Base-by-base conservation (phyloP, 1,284 basidiomycete species). In the Austroboletus niveus region DNA sequence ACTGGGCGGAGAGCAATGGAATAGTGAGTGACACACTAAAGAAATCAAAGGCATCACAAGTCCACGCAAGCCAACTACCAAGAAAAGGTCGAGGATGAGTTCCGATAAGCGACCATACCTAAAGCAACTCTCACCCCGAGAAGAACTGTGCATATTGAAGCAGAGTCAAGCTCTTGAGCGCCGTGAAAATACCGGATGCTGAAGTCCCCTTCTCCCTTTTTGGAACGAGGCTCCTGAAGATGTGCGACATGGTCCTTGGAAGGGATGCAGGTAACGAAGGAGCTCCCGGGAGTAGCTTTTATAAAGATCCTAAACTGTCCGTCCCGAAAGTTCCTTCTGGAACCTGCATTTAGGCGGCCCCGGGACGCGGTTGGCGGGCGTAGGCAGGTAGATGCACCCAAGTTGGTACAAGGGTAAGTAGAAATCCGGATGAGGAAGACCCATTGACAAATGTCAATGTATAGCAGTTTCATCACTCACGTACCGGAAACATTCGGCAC, bases 11-110 rank as follows among this genome's bases (percentile, higher is more conserved):
- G 4, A 94, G 79, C 34, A 73, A 69, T 2, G 75, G 71, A 17
- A 92, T 78, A 31, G 80, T 84, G 54, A 94, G 80, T 1, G 88
- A 85, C 8, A 93, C 91, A 34, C 84, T 83, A 75, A 94, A 94
- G 72, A 92, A 94, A 69, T 92, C 87, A 58, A 87, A 79, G 2
- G 87, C 84, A 61, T 90, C 89, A 68, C 85, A 88, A 11, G 82
- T 84, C 88, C 87, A 90, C 6, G 87, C 86, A 24, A 91, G 70
- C 84, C 84, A 89, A 34, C 87, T 88, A 40, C 39, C 3, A 60
- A 11, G 35, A 50, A 1, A 32, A 22, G 24, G 14, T 29, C 15
- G 43, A 34, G 14, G 17, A 40, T 54, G 17, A 53, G 36, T 44
- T 14, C n/a, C 22, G 10, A 24, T 6, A 20, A 32, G 42, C 3